These are phyloP conservation scores for Apophysomyces sp. DNA, from an alignment of 371 early-diverging fungal genomes.

Conservation along the genomic window DNA sequence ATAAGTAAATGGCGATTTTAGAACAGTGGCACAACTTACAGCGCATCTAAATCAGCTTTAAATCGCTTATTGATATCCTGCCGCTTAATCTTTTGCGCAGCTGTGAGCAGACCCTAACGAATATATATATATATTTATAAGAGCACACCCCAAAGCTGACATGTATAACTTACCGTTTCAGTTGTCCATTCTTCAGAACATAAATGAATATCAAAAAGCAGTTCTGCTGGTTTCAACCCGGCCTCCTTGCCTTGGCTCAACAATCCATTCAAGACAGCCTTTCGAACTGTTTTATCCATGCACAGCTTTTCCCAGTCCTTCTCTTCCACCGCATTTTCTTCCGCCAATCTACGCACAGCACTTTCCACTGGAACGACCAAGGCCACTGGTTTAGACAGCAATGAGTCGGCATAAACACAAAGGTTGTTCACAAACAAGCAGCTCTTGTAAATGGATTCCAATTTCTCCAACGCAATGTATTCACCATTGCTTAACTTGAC, in stretches of 20 bases:
- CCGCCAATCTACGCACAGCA: slow-evolving; percentile 36
- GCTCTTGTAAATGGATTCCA: slow-evolving; percentile 92
- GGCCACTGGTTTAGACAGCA: slow-evolving; percentile 67
- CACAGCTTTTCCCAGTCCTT: slow-evolving; percentile 29
- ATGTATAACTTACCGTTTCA: slow-evolving; percentile 13
- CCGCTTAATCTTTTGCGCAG: slow-evolving; percentile 90
- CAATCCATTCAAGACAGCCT: slow-evolving; percentile 32
- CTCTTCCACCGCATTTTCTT: slow-evolving; percentile 21
- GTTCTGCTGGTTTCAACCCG: slow-evolving; percentile 69
- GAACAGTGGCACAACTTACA: slow-evolving; percentile 35
- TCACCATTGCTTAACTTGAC: slow-evolving; percentile 91
- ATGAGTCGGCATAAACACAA: slow-evolving; percentile 84
- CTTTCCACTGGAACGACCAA: slow-evolving; percentile 70
- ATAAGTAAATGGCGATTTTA: neutral
- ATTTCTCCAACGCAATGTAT: slow-evolving; percentile 96
- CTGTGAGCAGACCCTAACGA: slow-evolving; percentile 64
- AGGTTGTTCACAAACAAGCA: slow-evolving; percentile 77
- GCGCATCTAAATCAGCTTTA: slow-evolving; percentile 53
- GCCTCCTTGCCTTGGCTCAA: slow-evolving; percentile 48
- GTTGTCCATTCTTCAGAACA: slow-evolving; percentile 26
- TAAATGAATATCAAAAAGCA: slow-evolving; percentile 54
- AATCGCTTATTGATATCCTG: slow-evolving; percentile 67
- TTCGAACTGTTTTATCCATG: slow-evolving; percentile 17
- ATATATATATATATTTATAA: neutral
- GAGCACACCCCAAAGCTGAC: neutral